phyloP scores from a whole-genome alignment of 2,329 filamentous ascomycete species.

The Niveomyces coronatus region DNA sequence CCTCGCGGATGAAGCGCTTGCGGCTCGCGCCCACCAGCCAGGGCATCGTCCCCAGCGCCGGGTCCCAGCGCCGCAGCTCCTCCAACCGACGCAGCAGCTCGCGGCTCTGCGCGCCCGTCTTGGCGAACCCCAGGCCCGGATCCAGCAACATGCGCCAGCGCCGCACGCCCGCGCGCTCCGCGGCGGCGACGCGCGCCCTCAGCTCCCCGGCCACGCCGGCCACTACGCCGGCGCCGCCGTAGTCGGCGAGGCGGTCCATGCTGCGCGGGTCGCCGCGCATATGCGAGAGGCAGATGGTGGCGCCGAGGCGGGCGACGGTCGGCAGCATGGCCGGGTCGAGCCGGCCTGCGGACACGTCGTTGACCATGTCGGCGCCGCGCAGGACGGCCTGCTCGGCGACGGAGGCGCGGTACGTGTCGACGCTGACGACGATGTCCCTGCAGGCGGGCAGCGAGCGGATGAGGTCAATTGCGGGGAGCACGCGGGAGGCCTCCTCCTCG shows the following conservation, averaged over 20 bases:
- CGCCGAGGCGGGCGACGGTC: constrained; percentile 66
- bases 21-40: constrained; percentile 86
- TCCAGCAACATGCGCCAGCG: constrained; percentile 94
- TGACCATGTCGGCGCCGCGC: constrained; percentile 84
- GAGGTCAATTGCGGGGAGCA: constrained; percentile 67
- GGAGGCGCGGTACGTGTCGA: constrained; percentile 84
- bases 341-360: constrained; percentile 79
- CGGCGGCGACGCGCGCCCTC: constrained; percentile 56
- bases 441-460: constrained; percentile 59
- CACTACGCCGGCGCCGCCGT: constrained; percentile 57
- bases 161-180: constrained; percentile 69
- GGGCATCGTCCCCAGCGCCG: constrained; percentile 58
- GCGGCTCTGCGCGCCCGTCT: constrained; percentile 70
- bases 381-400: constrained; percentile 69
- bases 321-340: constrained; percentile 74
- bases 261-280: constrained; percentile 82
- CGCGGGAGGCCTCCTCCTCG: constrained; percentile 64
- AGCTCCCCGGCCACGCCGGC: constrained; percentile 58
- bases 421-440: constrained; percentile 59
- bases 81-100: constrained; percentile 61
- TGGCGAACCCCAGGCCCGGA: constrained; percentile 90
- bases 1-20: constrained; percentile 76
- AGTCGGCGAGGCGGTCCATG: constrained; percentile 62
- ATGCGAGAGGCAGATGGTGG: constrained; percentile 80
- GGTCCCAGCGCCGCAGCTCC: constrained; percentile 53